These are phyloP conservation scores for Xenosphaeropsis pyriputrescens DNA, from an alignment of 2,329 filamentous ascomycete genomes.

Conservation along the genomic window DNA sequence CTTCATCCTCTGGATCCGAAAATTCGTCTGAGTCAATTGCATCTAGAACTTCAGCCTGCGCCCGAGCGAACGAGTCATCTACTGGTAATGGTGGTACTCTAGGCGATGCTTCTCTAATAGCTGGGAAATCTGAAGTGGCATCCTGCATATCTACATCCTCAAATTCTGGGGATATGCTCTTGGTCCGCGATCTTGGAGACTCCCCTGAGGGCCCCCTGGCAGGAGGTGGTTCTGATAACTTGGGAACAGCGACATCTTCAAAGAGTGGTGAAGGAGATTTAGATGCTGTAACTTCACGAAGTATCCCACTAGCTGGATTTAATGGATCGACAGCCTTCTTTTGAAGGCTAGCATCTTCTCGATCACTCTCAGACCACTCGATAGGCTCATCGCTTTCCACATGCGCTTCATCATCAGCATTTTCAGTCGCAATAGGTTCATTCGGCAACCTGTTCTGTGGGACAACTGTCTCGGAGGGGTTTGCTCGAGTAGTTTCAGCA, in stretches of 20 bases:
- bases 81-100: not conserved
- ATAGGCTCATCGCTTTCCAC: conserved; percentile 19
- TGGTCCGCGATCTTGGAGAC: not conserved
- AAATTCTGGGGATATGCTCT: conserved; percentile 10
- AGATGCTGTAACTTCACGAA: conserved; percentile 1
- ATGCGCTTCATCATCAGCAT: conserved; percentile 1
- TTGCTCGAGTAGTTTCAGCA: conserved; percentile 17
- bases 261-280: conserved; percentile 30
- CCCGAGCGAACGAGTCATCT: conserved; percentile 9
- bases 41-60: conserved; percentile 5
- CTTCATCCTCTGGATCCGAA: conserved; percentile 85
- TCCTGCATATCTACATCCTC: conserved; percentile 10
- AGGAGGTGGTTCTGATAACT: conserved; percentile 2
- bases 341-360: conserved; percentile 12
- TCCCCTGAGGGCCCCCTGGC: not conserved
- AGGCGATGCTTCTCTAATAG: not conserved
- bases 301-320: not conserved
- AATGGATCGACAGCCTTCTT: conserved; percentile 2
- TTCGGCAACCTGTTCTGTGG: conserved; percentile 10
- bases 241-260: conserved; percentile 28
- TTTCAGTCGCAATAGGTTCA: not conserved
- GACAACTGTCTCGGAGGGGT: conserved; percentile 11
- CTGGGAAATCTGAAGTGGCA: conserved; percentile 1
- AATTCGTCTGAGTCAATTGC: conserved; percentile 41
- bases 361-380: conserved; percentile 40